Evolutionary conservation across 441 rosid species (phyloP).

Genomic region (Pelargonium citronellum): DNA sequence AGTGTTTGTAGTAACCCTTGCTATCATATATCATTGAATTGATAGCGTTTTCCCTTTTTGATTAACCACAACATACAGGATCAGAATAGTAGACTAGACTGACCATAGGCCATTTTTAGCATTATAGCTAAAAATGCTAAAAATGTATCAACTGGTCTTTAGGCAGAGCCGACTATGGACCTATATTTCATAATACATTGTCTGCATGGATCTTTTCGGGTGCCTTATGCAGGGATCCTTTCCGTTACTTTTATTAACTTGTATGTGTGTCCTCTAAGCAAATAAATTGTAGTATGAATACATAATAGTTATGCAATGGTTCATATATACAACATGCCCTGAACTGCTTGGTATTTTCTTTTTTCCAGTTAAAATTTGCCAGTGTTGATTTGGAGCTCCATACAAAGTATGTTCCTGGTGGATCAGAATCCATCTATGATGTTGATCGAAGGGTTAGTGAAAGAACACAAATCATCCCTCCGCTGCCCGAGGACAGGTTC

Average conservation of each 20-base stretch:
- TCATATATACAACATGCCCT: neutral
- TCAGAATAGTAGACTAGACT: neutral
- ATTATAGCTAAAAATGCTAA: neutral
- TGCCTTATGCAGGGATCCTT: neutral
- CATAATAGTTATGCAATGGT: neutral
- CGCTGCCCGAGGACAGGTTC: conserved; percentile 79
- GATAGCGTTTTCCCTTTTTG: neutral
- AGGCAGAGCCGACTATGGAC: neutral
- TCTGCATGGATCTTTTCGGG: too few species aligned
- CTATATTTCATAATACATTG: neutral
- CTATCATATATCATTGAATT: neutral
- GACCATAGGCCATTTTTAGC: neutral
- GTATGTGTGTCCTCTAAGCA: neutral
- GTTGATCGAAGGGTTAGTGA: conserved; percentile 65
- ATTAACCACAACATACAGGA: neutral
- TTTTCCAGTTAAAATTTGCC: conserved; percentile 65
- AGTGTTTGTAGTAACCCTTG: neutral
- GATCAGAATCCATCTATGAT: conserved; percentile 67
- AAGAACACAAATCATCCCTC: conserved; percentile 68
- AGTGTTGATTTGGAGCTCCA: conserved; percentile 79
- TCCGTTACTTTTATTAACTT: neutral
- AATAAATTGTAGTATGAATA: neutral
- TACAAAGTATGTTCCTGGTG: conserved; percentile 57
- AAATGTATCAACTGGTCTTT: neutral
- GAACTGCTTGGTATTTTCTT: conserved; percentile 13